These are phyloP conservation scores for Begonia masoniana DNA, from an alignment of 306 rosid species.

Conservation along the genomic window DNA sequence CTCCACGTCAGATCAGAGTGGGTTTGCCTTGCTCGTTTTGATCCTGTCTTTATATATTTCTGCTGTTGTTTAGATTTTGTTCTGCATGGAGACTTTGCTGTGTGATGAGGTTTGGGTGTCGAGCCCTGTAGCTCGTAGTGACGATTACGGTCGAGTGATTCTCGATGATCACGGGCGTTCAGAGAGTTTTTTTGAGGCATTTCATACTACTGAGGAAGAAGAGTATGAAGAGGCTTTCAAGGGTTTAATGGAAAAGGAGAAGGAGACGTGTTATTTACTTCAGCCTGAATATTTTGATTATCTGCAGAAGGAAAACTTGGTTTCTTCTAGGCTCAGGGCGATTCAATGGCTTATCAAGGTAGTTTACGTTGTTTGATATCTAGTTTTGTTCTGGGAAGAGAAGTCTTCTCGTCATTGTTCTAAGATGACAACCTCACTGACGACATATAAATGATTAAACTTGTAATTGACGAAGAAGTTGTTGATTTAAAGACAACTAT, in stretches of 20 bases:
- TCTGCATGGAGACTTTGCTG: conserved; percentile 22
- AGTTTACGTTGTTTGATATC: neutral
- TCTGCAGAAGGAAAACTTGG: conserved; percentile 17
- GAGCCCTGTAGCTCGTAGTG: conserved; percentile 7
- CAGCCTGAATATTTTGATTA: conserved; percentile 12
- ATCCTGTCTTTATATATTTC: too few relatives aligned
- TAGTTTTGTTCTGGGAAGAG: neutral
- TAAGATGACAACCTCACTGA: too few relatives aligned
- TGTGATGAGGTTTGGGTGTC: conserved; percentile 40
- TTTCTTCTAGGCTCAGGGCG: conserved; percentile 22
- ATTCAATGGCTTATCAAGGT: conserved; percentile 49
- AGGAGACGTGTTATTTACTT: conserved; percentile 29
- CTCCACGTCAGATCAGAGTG: neutral
- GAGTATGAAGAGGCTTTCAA: conserved; percentile 13
- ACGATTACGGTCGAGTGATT: neutral
- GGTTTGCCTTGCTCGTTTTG: neutral
- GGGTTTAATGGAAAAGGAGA: conserved; percentile 13
- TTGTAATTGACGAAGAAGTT: too few relatives aligned
- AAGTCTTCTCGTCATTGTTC: too few relatives aligned
- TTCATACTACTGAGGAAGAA: conserved; percentile 13
- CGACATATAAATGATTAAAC: too few relatives aligned
- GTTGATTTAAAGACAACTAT: neutral
- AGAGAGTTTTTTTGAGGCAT: neutral
- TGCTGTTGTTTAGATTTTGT: neutral
- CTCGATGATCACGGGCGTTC: neutral